Evolutionary conservation across 306 rosid genomes (phyloP).

Genomic region (Vicia faba): DNA sequence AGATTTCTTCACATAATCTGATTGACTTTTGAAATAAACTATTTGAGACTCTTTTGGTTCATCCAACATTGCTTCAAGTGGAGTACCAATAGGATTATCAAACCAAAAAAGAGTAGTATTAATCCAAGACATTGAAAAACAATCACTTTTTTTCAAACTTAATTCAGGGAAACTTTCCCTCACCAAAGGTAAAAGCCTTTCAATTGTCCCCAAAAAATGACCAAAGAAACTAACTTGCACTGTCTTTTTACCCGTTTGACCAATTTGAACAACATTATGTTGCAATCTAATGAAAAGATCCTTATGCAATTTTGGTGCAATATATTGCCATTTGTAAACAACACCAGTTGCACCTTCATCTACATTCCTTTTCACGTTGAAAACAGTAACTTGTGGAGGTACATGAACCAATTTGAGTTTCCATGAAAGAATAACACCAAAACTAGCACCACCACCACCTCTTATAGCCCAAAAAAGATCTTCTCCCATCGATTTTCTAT

Average conservation of each 20-base stretch:
- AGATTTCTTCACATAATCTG: constrained; percentile 37
- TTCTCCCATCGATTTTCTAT: constrained; percentile 44
- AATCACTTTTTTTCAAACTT: constrained; percentile 45
- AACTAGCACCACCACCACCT: constrained; percentile 60
- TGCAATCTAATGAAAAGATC: constrained; percentile 42
- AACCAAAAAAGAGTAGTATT: constrained; percentile 40
- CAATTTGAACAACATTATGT: neutral
- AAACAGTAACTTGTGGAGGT: constrained; percentile 55
- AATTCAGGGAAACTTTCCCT: constrained; percentile 46
- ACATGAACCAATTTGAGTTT: constrained; percentile 52
- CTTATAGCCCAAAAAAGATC: constrained; percentile 48
- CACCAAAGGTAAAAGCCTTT: constrained; percentile 38
- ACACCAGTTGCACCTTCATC: constrained; percentile 45
- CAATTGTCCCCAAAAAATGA: constrained; percentile 40
- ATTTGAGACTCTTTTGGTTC: too few relatives aligned
- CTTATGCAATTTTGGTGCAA: constrained; percentile 38
- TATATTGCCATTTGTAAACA: constrained; percentile 53
- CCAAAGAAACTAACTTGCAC: constrained; percentile 39
- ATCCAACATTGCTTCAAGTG: constrained; percentile 9
- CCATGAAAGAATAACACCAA: constrained; percentile 66
- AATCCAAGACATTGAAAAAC: constrained; percentile 47
- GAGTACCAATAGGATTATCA: constrained; percentile 6
- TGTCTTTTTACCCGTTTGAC: neutral
- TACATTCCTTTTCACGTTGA: constrained; percentile 36
- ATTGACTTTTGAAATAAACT: neutral